A percentile compares a stretch with the other conserved stretches of the same genome.
Conservation (phyloP, 306 rosid species). For the Lathyrus tuberosus region DNA sequence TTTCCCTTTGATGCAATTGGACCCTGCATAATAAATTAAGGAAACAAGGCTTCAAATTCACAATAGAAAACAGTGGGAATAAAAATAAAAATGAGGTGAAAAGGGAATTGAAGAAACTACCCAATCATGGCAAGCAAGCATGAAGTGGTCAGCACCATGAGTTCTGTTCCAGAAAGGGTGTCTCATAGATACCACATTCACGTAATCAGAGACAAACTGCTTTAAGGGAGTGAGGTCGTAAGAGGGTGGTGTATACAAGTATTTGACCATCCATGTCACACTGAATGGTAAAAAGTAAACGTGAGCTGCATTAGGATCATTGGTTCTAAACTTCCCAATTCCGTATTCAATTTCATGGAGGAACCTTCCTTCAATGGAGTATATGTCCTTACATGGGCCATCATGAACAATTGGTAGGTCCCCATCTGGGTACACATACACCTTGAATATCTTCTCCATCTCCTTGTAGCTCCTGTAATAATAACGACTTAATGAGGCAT, state of each 20-base stretch:
- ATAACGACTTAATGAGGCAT: not conserved
- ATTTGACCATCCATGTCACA: slow-evolving; percentile 90
- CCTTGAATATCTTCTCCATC: slow-evolving; percentile 83
- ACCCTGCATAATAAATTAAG: slow-evolving; percentile 47
- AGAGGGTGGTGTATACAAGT: slow-evolving; percentile 55
- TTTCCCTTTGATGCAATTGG: slow-evolving; percentile 70
- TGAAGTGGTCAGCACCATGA: slow-evolving; percentile 91
- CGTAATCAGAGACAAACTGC: slow-evolving; percentile 71
- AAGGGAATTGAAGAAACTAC: slow-evolving; percentile 46
- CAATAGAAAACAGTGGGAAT: not conserved
- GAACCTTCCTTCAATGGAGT: slow-evolving; percentile 84
- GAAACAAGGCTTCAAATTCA: slow-evolving; percentile 6
- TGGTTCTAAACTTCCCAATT: slow-evolving; percentile 55
- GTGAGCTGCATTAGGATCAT: slow-evolving; percentile 62
- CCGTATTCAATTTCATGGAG: slow-evolving; percentile 77
- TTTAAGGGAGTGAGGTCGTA: slow-evolving; percentile 51
- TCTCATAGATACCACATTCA: slow-evolving; percentile 54
- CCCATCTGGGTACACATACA: slow-evolving; percentile 77
- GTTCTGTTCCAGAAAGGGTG: slow-evolving; percentile 85
- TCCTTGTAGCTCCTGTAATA: slow-evolving; percentile 73
- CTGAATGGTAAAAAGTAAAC: slow-evolving; percentile 83
- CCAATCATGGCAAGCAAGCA: slow-evolving; percentile 94
- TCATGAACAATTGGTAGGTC: slow-evolving; percentile 72
- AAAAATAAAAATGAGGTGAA: not conserved
- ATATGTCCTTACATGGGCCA: slow-evolving; percentile 89